phyloP scores from a whole-genome alignment of 192 early-diverging fungal species.

The Podila verticillata region DNA sequence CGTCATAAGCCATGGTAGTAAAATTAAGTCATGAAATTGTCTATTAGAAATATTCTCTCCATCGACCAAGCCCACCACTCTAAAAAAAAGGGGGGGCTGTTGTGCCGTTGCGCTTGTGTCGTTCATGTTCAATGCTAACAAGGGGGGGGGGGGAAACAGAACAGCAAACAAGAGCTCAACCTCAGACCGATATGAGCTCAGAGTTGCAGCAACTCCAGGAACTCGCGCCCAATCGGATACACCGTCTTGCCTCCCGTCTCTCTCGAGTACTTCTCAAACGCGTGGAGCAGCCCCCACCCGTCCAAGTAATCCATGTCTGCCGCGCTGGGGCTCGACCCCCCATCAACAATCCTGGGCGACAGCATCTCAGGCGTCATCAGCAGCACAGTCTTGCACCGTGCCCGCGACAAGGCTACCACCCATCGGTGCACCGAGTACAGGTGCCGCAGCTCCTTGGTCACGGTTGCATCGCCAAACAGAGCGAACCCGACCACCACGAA shows the following conservation, averaged over 20 bases:
- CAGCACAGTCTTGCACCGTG: slow-evolving; percentile 52
- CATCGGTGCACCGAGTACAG: slow-evolving; percentile 58
- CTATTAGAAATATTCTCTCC: too few species aligned
- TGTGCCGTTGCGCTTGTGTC: too few species aligned
- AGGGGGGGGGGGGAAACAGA: too few species aligned
- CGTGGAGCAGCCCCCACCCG: slow-evolving; percentile 37
- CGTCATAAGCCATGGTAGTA: too few species aligned
- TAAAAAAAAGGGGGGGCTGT: too few species aligned
- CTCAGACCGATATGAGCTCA: not conserved
- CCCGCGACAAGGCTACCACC: slow-evolving; percentile 58
- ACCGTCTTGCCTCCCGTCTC: slow-evolving; percentile 20
- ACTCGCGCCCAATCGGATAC: slow-evolving; percentile 20
- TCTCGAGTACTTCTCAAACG: slow-evolving; percentile 27
- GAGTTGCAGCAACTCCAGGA: slow-evolving; percentile 2
- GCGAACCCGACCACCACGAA: slow-evolving; percentile 70
- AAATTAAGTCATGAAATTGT: too few species aligned
- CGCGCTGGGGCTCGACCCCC: slow-evolving; percentile 14
- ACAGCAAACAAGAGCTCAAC: too few species aligned
- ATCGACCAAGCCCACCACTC: too few species aligned
- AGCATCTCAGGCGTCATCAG: slow-evolving; percentile 39
- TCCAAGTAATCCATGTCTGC: slow-evolving; percentile 20
- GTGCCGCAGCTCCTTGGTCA: slow-evolving; percentile 39
- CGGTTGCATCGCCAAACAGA: slow-evolving; percentile 41
- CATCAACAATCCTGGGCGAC: slow-evolving; percentile 32
- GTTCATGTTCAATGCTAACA: too few species aligned